A percentile compares a stretch with the other conserved stretches of the same genome.
Evolutionary conservation across 2,329 filamentous ascomycete genomes (phyloP).

Genomic region (Aspergillus arachidicola): DNA sequence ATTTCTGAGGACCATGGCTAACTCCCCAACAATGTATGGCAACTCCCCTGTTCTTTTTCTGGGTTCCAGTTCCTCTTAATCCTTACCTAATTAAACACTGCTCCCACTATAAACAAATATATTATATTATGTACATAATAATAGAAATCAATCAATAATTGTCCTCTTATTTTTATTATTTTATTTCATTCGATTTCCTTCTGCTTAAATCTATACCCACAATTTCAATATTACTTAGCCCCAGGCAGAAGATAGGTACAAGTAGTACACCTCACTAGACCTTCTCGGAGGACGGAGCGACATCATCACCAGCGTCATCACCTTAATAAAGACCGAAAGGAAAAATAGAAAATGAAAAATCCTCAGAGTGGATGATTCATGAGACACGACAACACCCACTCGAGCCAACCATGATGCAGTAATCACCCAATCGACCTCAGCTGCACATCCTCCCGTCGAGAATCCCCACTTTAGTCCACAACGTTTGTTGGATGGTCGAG

Average conservation of each 20-base stretch:
- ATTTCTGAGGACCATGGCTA: background rate
- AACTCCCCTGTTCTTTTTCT: background rate
- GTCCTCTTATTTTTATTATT: background rate
- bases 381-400: conserved; percentile 25
- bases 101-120: conserved; percentile 4
- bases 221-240: background rate
- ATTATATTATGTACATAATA: conserved; percentile 2
- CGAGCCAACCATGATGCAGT: conserved; percentile 20
- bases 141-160: conserved; percentile 6
- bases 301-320: background rate
- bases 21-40: background rate
- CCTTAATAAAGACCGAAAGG: background rate
- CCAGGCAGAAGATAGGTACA: background rate
- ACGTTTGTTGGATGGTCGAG: conserved; percentile 17
- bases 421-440: conserved; percentile 16
- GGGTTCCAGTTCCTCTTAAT: conserved; percentile 1
- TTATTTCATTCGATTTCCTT: background rate
- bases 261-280: background rate
- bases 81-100: conserved; percentile 5
- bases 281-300: background rate
- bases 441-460: conserved; percentile 22
- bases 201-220: conserved; percentile 1
- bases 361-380: conserved; percentile 9
- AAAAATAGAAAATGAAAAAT: background rate
- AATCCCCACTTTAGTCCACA: conserved; percentile 20